Conservation (phyloP, 495 filamentous ascomycete genomes). For the Penicillium steckii region DNA sequence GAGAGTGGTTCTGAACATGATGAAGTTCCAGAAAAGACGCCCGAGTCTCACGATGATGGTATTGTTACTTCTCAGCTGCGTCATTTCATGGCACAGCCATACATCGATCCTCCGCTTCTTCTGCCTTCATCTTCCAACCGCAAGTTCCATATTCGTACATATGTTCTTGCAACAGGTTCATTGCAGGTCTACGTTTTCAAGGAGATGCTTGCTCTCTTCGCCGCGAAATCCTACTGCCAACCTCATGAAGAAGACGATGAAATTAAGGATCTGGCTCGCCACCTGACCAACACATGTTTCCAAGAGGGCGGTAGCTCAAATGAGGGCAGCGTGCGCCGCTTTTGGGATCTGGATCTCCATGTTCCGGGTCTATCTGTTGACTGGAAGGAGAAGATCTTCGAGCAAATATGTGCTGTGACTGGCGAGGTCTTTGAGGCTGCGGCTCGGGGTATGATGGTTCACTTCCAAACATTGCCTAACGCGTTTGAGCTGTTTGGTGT, state of each 20-base stretch:
- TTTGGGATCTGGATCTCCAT: conserved; percentile 62
- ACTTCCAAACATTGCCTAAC: conserved; percentile 87
- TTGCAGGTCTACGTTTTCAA: conserved; percentile 84
- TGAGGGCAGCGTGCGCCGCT: conserved; percentile 62
- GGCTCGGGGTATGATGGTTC: conserved; percentile 72
- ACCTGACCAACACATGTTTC: conserved; percentile 95
- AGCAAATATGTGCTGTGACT: conserved; percentile 71
- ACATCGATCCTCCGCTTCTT: conserved; percentile 86
- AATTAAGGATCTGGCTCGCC: conserved; percentile 57
- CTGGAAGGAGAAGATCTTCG: conserved; percentile 62
- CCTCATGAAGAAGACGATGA: conserved; percentile 47
- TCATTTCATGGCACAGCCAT: conserved; percentile 95
- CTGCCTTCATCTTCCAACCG: conserved; percentile 59
- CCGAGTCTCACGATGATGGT: conserved; percentile 35
- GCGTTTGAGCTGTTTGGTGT: conserved; percentile 91
- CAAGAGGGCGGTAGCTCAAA: conserved; percentile 57
- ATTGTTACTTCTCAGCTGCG: conserved; percentile 88
- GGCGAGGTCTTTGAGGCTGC: conserved; percentile 82
- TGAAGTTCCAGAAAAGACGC: conserved; percentile 35
- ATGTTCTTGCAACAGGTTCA: conserved; percentile 76
- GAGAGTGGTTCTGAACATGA: conserved; percentile 30
- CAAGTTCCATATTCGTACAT: conserved; percentile 95
- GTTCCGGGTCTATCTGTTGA: conserved; percentile 31
- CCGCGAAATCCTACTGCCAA: conserved; percentile 61
- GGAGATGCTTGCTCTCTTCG: conserved; percentile 91